A percentile compares a stretch with the other conserved stretches of the same genome.
These are phyloP conservation scores for Kregervanrija pseudodelftensis DNA, from an alignment of 805 yeast species.

Conservation along the genomic window DNA sequence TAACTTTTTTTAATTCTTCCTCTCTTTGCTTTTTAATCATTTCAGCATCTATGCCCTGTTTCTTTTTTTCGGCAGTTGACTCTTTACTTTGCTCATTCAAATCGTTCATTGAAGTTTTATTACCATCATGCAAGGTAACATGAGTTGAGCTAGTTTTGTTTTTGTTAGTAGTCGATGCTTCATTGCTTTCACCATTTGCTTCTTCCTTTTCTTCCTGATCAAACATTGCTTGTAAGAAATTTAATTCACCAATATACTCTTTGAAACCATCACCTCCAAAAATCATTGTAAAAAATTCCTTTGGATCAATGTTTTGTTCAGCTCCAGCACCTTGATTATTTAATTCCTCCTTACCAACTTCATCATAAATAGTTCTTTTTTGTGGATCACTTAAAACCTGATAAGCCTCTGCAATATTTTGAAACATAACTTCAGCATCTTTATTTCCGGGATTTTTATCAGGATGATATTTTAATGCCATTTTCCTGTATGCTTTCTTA, in stretches of 20 bases:
- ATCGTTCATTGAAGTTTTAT: slow-evolving; percentile 5
- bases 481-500: slow-evolving; percentile 73
- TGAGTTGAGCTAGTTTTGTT: not conserved
- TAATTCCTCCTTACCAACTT: slow-evolving; percentile 60
- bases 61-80: slow-evolving; percentile 7
- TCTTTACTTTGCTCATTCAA: slow-evolving; percentile 9
- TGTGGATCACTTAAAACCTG: slow-evolving; percentile 66
- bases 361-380: slow-evolving; percentile 62
- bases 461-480: slow-evolving; percentile 72
- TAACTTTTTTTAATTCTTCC: slow-evolving; percentile 40
- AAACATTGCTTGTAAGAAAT: slow-evolving; percentile 68
- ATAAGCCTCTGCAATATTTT: slow-evolving; percentile 60
- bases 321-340: slow-evolving; percentile 43
- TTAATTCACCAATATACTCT: slow-evolving; percentile 82
- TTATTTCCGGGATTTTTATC: slow-evolving; percentile 78
- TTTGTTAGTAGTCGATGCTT: slow-evolving; percentile 1
- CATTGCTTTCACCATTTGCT: slow-evolving; percentile 30
- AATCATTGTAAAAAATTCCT: slow-evolving; percentile 60
- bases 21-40: slow-evolving; percentile 24
- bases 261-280: slow-evolving; percentile 89
- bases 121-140: slow-evolving; percentile 8
- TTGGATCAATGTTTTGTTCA: slow-evolving; percentile 58
- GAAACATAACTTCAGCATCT: slow-evolving; percentile 65
- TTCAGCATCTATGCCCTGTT: slow-evolving; percentile 19
- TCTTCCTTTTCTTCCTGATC: slow-evolving; percentile 24